Percentiles rank a stretch among this genome's conserved stretches.
Evolutionary conservation across 108 stramenopile genomes (phyloP).

Genomic region (Discostella pseudostelligera): DNA sequence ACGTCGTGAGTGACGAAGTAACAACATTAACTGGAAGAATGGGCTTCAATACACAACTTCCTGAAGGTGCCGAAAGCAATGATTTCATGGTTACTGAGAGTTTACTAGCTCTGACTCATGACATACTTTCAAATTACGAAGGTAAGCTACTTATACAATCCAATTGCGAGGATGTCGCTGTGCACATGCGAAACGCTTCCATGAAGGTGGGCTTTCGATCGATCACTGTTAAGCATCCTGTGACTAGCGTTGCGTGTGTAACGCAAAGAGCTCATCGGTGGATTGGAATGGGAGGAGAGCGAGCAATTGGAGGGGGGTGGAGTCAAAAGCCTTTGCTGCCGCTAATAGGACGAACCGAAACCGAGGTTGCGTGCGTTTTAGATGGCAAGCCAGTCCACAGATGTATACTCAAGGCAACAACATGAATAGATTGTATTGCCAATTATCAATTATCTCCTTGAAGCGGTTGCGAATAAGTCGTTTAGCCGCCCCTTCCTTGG

Average conservation of each 20-base stretch:
- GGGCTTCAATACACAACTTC: constrained; percentile 68
- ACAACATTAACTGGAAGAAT: too few relatives aligned
- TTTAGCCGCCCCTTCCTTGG: too few relatives aligned
- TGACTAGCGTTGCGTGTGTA: constrained; percentile 13
- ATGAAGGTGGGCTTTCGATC: constrained; percentile 43
- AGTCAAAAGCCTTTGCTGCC: constrained; percentile 56
- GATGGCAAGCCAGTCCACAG: constrained; percentile 67
- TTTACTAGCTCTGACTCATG: constrained; percentile 39
- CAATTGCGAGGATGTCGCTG: constrained; percentile 83
- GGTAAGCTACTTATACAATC: constrained; percentile 65
- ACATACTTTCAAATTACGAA: constrained; percentile 27
- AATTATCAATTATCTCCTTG: too few relatives aligned
- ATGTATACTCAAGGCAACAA: constrained; percentile 38
- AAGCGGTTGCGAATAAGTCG: too few relatives aligned
- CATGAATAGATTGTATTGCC: too few relatives aligned
- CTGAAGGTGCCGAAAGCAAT: constrained; percentile 40
- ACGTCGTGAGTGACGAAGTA: too few relatives aligned
- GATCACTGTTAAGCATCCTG: constrained; percentile 15
- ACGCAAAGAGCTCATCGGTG: constrained; percentile 61
- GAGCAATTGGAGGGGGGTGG: constrained; percentile 64
- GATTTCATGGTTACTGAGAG: constrained; percentile 74
- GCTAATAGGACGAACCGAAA: constrained; percentile 58
- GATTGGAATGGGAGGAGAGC: constrained; percentile 57
- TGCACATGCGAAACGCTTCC: constrained; percentile 59
- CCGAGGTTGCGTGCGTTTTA: constrained; percentile 67